Evolutionary conservation across 139 green algal species (phyloP).

Genomic region (Axilococcus clingmanii): DNA sequence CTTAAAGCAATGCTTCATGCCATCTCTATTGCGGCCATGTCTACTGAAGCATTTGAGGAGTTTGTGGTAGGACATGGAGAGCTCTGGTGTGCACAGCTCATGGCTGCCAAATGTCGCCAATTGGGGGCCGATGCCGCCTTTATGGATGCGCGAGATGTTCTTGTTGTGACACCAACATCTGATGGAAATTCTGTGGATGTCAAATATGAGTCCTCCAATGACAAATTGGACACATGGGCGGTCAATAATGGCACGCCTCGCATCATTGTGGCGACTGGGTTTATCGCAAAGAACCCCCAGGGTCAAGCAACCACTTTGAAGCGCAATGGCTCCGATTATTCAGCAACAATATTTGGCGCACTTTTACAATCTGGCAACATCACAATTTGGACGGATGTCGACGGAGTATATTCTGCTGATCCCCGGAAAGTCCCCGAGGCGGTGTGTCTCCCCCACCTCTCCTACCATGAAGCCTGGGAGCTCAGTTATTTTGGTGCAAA

Average conservation of each 20-base stretch:
- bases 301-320: slow-evolving; percentile 65
- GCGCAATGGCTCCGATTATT: slow-evolving; percentile 91
- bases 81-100: slow-evolving; percentile 90
- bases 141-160: slow-evolving; percentile 90
- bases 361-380: slow-evolving; percentile 68
- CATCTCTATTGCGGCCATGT: slow-evolving; percentile 74
- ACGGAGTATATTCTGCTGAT: slow-evolving; percentile 92
- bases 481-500: slow-evolving; percentile 97
- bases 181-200: slow-evolving; percentile 77
- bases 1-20: slow-evolving; percentile 92
- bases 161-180: slow-evolving; percentile 55
- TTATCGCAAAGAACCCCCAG: slow-evolving; percentile 72
- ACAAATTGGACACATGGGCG: slow-evolving; percentile 53
- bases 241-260: slow-evolving; percentile 30
- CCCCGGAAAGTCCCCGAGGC: slow-evolving; percentile 67
- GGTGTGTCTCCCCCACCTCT: slow-evolving; percentile 42
- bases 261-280: slow-evolving; percentile 82
- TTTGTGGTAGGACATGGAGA: slow-evolving; percentile 97
- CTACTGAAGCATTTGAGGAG: slow-evolving; percentile 85
- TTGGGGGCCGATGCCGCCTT: slow-evolving; percentile 51
- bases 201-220: slow-evolving; percentile 64
- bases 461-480: slow-evolving; percentile 97
- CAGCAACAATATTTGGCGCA: slow-evolving; percentile 85
- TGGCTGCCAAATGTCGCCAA: slow-evolving; percentile 48
- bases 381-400: slow-evolving; percentile 98